Percentiles rank a stretch among this genome's conserved stretches.
These are phyloP conservation scores for Tricholoma terreum DNA, from an alignment of 768 basidiomycete species.

Conservation along the genomic window DNA sequence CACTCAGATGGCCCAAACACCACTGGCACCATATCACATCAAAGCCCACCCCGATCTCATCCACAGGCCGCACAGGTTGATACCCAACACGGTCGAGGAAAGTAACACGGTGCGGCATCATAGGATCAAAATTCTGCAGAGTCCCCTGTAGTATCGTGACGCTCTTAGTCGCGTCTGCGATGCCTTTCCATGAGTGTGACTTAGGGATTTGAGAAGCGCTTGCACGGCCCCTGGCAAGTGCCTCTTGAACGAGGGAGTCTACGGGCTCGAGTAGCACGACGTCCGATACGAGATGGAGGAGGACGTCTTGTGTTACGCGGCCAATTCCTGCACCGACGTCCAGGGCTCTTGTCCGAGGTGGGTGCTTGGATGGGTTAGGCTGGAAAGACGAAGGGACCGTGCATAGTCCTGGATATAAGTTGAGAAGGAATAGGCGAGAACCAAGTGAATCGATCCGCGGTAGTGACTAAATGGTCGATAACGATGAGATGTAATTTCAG, in stretches of 20 bases:
- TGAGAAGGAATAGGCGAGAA: conserved; percentile 83
- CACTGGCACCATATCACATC: conserved; percentile 97
- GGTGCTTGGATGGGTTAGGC: conserved; percentile 34
- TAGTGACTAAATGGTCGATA: conserved; percentile 53
- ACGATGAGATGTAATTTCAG: conserved; percentile 13
- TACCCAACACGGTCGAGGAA: conserved; percentile 70
- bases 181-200: conserved; percentile 58
- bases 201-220: conserved; percentile 24
- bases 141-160: conserved; percentile 79
- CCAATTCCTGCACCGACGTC: conserved; percentile 96
- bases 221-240: conserved; percentile 40
- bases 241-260: conserved; percentile 70
- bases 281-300: conserved; percentile 84
- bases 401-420: conserved; percentile 76
- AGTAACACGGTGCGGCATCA: conserved; percentile 39
- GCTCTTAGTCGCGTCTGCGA: conserved; percentile 60
- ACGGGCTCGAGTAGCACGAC: conserved; percentile 93
- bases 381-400: conserved; percentile 72
- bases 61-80: conserved; percentile 37
- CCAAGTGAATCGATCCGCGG: conserved; percentile 89
- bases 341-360: conserved; percentile 60
- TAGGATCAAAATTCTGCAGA: conserved; percentile 80
- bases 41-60: conserved; percentile 60
- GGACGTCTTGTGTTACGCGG: conserved; percentile 82
- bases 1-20: conserved; percentile 87